Percentiles rank a stretch among this genome's conserved stretches.
Conservation (phyloP, 371 early-diverging fungal species). For the Zopfochytrium polystomum region DNA sequence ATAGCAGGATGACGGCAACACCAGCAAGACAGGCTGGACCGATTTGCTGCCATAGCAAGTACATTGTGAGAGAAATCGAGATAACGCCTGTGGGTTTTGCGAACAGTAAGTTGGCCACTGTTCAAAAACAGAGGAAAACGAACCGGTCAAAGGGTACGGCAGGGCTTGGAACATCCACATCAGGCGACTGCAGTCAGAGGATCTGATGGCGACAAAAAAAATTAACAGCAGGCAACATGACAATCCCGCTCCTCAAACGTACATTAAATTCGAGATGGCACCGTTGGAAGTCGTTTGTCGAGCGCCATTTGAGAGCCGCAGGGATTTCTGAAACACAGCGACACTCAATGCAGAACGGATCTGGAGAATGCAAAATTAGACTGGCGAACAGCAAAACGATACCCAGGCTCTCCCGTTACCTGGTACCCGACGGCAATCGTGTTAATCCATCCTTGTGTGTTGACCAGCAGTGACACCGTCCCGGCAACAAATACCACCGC, state of each 20-base stretch:
- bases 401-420: neutral
- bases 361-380: slow-evolving; percentile 16
- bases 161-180: slow-evolving; percentile 40
- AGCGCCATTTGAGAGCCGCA: slow-evolving; percentile 70
- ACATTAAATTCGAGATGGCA: slow-evolving; percentile 66
- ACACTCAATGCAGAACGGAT: slow-evolving; percentile 72
- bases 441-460: slow-evolving; percentile 60
- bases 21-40: slow-evolving; percentile 77
- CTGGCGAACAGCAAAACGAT: neutral
- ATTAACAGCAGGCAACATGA: neutral
- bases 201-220: neutral
- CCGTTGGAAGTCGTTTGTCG: slow-evolving; percentile 71
- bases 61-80: too few species aligned
- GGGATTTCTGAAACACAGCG: slow-evolving; percentile 80
- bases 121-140: slow-evolving; percentile 55
- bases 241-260: too few species aligned
- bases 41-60: slow-evolving; percentile 70
- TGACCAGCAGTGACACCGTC: slow-evolving; percentile 63
- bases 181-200: slow-evolving; percentile 69
- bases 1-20: slow-evolving; percentile 67
- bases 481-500: slow-evolving; percentile 69
- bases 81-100: slow-evolving; percentile 73
- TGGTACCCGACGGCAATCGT: slow-evolving; percentile 13
- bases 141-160: slow-evolving; percentile 3
- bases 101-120: slow-evolving; percentile 46